Evolutionary conservation across 371 early-diverging fungal genomes (phyloP), one percentile per base, ranked within the genome.

Genomic region (Quaeritorhiza haematococci): DNA sequence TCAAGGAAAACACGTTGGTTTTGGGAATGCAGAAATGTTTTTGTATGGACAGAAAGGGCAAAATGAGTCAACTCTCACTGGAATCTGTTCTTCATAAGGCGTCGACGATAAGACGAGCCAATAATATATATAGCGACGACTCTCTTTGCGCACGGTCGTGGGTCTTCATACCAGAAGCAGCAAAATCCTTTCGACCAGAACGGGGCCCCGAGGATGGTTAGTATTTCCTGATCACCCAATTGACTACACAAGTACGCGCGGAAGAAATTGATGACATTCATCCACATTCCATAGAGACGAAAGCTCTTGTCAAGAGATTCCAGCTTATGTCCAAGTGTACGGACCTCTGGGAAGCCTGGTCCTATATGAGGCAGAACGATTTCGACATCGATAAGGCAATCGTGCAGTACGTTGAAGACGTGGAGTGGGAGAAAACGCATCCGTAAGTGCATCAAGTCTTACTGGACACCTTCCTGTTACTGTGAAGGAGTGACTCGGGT

Each of bases 251-350:
- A 6, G 49, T 49, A 26, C 49, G 49, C 10, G 27, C 49, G 6
- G 49, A 49, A 33, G 49, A 49, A 26, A 33, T 30, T 26, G 49
- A 33, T 46, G 46, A 6, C 19, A 15, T 19, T 8, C 17, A 7
- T 24, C 26, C 46, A 21, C 49, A 33, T 7, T n/a, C n/a, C n/a
- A n/a, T n/a, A n/a, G n/a, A n/a, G n/a, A n/a, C n/a, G n/a, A 60
- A 60, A 30, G n/a, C 44, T 13, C 60, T 60, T 29, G 60, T 60
- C 2, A 60, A 60, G 60, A 53, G 60, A 3, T 60, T 60, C 54
- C 60, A 60, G 38, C 15, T 60, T 10, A 23, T 53, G 3, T 10
- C 60, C 32, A 60, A 60, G 43, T 60, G 60, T 42, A 26, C 38
- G n/a, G 54, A 60, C 41, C 19, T 33, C 6, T 53, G 47, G 13